Evolutionary conservation across 257 asterid species (phyloP), one percentile per base, ranked within the genome.

Genomic region (Hygrophila difformis): DNA sequence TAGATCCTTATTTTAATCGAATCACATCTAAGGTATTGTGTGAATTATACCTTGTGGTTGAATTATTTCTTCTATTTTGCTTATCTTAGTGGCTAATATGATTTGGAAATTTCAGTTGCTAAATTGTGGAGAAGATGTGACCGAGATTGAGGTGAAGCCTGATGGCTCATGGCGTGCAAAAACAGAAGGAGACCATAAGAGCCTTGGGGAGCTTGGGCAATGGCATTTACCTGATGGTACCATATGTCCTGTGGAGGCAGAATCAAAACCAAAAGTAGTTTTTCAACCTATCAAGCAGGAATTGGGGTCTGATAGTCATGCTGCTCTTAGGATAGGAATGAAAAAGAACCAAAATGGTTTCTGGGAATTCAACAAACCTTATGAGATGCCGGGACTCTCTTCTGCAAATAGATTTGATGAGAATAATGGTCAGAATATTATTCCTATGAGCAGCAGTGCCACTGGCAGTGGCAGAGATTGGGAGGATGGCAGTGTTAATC

Each of bases 151-250:
- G 76, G 93, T 92, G 59, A 92, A 87, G 75, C 95, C 95, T 52
- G 97, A 92, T 62, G 99, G 99, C 47, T 87, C 95, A 40, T 92
- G 99, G 99, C 97, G 95, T 53, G 95, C 80, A n/a, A 87, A 81
- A 71, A 61, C 74, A 53, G 99, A 87, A 44, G 77, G 85, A 49
- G 72, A 65, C 39, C 63, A 53, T 36, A 72, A 65, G 65, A 63
- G 63, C 70, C 82, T 82, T 41, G 93, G 94, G 53, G 96, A 82
- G 67, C 82, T 81, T 65, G 88, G 82, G 49, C 68, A 63, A 34
- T 91, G 98, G 98, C 98, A 91, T 68, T 73, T 65, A n/a, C 96
- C 98, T 45, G 87, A 80, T 58, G 95, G 96, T 38, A 65, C 67
- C 65, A 61, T 82, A 47, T 72, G 66, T 54, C 50, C 60, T 18